Evolutionary conservation across 2,329 filamentous ascomycete genomes (phyloP), one percentile per base, ranked within the genome.

Genomic region (Helotiales sp.): DNA sequence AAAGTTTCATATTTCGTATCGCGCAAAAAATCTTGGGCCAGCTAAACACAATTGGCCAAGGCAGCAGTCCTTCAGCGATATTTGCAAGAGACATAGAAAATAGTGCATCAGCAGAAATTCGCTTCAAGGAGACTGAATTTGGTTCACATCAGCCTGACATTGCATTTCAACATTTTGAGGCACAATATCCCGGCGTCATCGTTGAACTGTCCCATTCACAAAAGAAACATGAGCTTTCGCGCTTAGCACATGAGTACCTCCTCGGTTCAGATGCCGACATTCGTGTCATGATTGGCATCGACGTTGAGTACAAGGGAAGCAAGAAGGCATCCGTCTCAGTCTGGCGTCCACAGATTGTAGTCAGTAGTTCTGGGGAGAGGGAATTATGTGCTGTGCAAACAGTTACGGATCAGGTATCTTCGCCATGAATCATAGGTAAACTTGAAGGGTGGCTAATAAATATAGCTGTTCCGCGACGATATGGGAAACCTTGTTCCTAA

Each of bases 191-290:
- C 40, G 67, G 70, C 26, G 65, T 73, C 30, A 69, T 76, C 47
- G 50, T 76, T 45, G 75, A 77, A 63, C 63, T 77, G 40, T 74
- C 72, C 26, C 76, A 75, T 49, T 72, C 71, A 11, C 74, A 76
- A 71, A 71, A 74, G 61, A 65, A 67, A 54, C 74, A 73, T 26
- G 70, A 75, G 60, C 66, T 77, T 20, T 63, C 66, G 45, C 57
- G 70, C 64, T 63, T 77, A 45, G 75, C 73, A 32, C 58, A 76
- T 57, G 68, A 66, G 40, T 76, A 77, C 61, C 74, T 77, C 49
- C 61, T 75, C 64, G 71, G 72, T 50, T 72, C 69, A 54, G 40
- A 70, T 57, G 69, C 70, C 30, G 64, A 68, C 59, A 75, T 76
- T 52, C 65, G 72, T 43, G 72, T 73, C 57, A 73, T 77, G 22